Evolutionary conservation across 1,284 basidiomycete genomes (phyloP), one percentile per base, ranked within the genome.

Genomic region (Pseudozyma sp.): DNA sequence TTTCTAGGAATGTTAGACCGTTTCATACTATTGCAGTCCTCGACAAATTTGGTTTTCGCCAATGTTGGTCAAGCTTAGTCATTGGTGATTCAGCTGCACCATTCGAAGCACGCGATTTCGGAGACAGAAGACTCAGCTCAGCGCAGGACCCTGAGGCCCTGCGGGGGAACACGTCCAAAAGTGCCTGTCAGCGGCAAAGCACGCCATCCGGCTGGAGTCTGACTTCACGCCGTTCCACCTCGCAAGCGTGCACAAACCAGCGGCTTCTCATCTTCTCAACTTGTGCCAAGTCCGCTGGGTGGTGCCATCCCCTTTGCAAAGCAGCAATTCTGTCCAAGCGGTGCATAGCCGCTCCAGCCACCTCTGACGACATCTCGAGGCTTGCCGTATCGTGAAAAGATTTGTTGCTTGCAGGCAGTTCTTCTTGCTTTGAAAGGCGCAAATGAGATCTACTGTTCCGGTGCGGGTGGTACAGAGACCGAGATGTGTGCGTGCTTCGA

Each of bases 91-190:
- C 24, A 24, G 24, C 24, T 24, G 24, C 2, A 24, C 24, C 24
- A 24, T 1, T 10, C 39, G 17, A 62, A 68, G 66, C 66, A 68
- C 66, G 66, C 55, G 66, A 68, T 67, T 39, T 31, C n/a, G 34
- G 17, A n/a, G 7, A 31, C 34, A 29, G 9, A 42, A 24, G 24
- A 24, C 24, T 24, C 24, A 24, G 24, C 24, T 24, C 24, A 24
- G 24, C 24, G 24, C 31, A 33, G 11, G 11, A 39, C 17, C 33
- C 5, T 19, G 33, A 5, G 29, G 10, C 24, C 31, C 10, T 17
- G 24, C 10, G 24, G 42, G 65, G 59, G 55, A 47, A 68, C 9
- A 55, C n/a, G 66, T 68, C 66, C 40, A 63, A 54, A 24, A 63
- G 55, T 34, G 66, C 66, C 51, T 17, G 4, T 34, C 6, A 2